Conservation (phyloP, 1,284 basidiomycete genomes). For the Sphagnurus paluster region DNA sequence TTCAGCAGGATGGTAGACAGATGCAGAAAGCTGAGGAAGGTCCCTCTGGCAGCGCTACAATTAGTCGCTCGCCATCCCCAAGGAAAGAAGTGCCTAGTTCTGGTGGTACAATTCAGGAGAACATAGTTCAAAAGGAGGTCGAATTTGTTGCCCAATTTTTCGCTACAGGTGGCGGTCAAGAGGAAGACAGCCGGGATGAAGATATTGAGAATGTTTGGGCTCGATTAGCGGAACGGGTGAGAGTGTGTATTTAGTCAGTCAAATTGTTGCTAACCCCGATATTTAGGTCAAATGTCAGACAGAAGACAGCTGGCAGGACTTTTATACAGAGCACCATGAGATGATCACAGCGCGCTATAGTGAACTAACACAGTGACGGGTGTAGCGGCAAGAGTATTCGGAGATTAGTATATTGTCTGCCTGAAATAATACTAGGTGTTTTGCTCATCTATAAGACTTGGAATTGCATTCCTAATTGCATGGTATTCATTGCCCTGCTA, state of each 20-base stretch:
- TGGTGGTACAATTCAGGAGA: constrained; percentile 11
- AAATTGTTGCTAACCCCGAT: constrained; percentile 9
- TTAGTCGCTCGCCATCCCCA: background rate
- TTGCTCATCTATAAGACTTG: constrained; percentile 1
- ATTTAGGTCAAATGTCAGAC: constrained; percentile 48
- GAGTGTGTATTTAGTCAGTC: constrained; percentile 9
- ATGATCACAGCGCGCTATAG: constrained; percentile 42
- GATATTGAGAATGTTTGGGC: constrained; percentile 47
- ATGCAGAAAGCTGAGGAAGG: background rate
- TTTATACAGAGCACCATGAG: constrained; percentile 47
- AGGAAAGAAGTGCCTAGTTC: background rate
- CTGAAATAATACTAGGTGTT: background rate
- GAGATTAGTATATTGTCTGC: background rate
- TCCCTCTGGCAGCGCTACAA: background rate
- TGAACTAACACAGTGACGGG: constrained; percentile 15
- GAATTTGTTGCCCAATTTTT: constrained; percentile 48
- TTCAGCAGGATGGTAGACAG: background rate
- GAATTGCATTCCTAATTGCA: constrained; percentile 6
- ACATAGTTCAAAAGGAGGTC: background rate
- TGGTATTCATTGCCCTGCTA: constrained; percentile 16
- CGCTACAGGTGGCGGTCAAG: constrained; percentile 40
- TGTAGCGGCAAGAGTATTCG: background rate
- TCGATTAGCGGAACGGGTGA: constrained; percentile 37
- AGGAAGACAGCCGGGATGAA: constrained; percentile 42
- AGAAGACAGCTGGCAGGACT: constrained; percentile 52